Base-by-base conservation (phyloP, 805 yeast species). In the Helenozyma baotianmanensis region DNA sequence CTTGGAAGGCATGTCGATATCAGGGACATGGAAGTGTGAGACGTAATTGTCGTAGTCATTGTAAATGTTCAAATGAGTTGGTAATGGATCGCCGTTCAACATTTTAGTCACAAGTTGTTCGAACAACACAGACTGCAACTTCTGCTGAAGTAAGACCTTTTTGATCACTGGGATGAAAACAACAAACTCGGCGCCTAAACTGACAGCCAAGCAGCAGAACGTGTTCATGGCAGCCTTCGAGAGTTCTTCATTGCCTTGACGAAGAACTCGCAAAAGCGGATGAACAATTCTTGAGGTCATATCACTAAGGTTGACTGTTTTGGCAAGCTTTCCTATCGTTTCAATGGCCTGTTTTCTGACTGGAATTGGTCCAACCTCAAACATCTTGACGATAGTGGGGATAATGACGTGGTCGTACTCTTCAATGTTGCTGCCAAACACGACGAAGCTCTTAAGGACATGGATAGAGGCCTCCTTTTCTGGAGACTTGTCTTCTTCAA, bases 231-330 rank as follows among this genome's bases (percentile, higher is more conserved):
- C 72, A 0, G 82, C 74, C 9, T 63, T 65, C 21, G 74, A 71
- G 14, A 88, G 58, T 17, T 83, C 95, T 7, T 76, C 82, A 38
- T 67, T 67, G 9, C 58, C 65, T 39, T 58, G 62, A 12, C 54
- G 45, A 30, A 92, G 59, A 0, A 87, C 80, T 35, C 97, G 63
- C 6, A 89, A 60, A 9, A 92, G 57, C 1, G 97, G 90, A 47
- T 90, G 97, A 17, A 92, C 76, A 31, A 92, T 83, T 42, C 96
- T 68, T 1, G 96, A 83, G 0, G 96, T 81, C 86, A 88, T 82
- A 45, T 90, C 97, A 36, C 78, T 78, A 35, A 92, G 62, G 39
- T 78, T 73, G 4, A 90, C 80, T 23, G 68, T 73, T 45, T 77
- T 79, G 1, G 95, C 78, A 17, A 92, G 58, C 48, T 83, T 82